phyloP scores from a whole-genome alignment of 768 basidiomycete species.

The Suillus hirtellus region DNA sequence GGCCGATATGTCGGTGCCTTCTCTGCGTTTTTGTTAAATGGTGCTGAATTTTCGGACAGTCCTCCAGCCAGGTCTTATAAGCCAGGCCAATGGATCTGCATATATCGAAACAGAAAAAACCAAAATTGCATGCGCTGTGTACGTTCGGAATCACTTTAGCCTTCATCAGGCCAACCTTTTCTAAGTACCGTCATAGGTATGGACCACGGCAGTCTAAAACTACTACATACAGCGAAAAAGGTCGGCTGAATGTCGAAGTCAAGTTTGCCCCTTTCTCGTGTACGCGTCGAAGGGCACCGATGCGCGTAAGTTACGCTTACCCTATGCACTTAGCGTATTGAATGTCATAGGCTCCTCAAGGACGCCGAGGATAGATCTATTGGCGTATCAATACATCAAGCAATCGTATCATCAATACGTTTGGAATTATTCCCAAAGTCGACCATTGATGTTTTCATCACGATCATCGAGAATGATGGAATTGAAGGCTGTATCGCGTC shows the following conservation, averaged over 20 bases:
- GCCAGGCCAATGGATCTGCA: conserved; percentile 93
- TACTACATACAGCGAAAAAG: conserved; percentile 80
- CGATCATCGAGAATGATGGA: conserved; percentile 89
- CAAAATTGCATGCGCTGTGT: conserved; percentile 98
- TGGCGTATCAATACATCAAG: conserved; percentile 81
- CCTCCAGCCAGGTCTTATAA: conserved; percentile 86
- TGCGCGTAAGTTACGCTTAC: conserved; percentile 60
- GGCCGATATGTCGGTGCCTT: conserved; percentile 73
- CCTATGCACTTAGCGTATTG: conserved; percentile 10
- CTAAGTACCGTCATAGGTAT: conserved; percentile 48
- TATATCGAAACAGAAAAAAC: conserved; percentile 92
- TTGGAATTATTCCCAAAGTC: conserved; percentile 94
- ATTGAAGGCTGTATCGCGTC: conserved; percentile 87
- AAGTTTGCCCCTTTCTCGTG: conserved; percentile 97
- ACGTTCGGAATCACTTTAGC: conserved; percentile 32
- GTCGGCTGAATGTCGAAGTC: conserved; percentile 90
- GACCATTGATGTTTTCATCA: conserved; percentile 88
- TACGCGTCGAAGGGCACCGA: conserved; percentile 70
- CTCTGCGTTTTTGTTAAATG: conserved; percentile 10
- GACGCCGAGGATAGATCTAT: conserved; percentile 93
- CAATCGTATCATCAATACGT: conserved; percentile 79
- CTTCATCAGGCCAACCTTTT: conserved; percentile 12
- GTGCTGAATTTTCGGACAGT: conserved; percentile 46
- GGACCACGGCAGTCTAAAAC: conserved; percentile 86
- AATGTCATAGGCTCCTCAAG: conserved; percentile 41